A percentile compares a stretch with the other conserved stretches of the same genome.
Conservation (phyloP, 192 early-diverging fungal genomes). For the Backusella tuberculispora region DNA sequence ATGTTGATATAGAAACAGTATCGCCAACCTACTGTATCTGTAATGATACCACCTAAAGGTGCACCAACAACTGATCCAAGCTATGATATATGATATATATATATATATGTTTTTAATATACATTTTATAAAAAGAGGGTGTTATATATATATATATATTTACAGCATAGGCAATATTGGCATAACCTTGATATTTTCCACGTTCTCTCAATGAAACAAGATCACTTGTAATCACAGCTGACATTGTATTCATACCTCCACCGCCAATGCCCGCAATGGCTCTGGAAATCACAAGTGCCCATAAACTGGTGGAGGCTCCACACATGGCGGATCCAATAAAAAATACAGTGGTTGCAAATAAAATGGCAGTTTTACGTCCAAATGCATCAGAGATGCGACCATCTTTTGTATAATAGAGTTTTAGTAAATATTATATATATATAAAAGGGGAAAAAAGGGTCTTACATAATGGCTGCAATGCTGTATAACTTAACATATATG, state of each 20-base stretch:
- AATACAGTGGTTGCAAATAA: conserved; percentile 64
- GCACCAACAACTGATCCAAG: conserved; percentile 67
- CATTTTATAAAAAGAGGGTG: background rate
- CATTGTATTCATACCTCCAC: conserved; percentile 59
- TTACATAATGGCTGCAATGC: conserved; percentile 76
- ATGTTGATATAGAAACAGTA: conserved; percentile 82
- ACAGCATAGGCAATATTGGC: conserved; percentile 37
- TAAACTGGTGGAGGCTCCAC: conserved; percentile 56
- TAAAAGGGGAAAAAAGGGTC: background rate
- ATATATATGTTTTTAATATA: background rate
- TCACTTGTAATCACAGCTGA: conserved; percentile 77
- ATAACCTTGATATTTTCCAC: conserved; percentile 58
- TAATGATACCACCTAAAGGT: conserved; percentile 64
- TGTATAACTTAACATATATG: conserved; percentile 74
- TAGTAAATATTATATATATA: background rate
- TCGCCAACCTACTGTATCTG: conserved; percentile 54
- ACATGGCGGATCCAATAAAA: conserved; percentile 68
- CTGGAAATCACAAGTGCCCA: conserved; percentile 64
- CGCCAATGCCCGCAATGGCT: conserved; percentile 77
- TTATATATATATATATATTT: background rate
- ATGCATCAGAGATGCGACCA: conserved; percentile 74
- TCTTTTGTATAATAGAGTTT: conserved; percentile 26
- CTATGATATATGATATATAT: no score
- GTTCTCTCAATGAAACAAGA: conserved; percentile 68
- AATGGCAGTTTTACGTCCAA: conserved; percentile 70